Evolutionary conservation across 345 rosid genomes (phyloP), one percentile per base, ranked within the genome.

Genomic region (Erucastrum elatum): DNA sequence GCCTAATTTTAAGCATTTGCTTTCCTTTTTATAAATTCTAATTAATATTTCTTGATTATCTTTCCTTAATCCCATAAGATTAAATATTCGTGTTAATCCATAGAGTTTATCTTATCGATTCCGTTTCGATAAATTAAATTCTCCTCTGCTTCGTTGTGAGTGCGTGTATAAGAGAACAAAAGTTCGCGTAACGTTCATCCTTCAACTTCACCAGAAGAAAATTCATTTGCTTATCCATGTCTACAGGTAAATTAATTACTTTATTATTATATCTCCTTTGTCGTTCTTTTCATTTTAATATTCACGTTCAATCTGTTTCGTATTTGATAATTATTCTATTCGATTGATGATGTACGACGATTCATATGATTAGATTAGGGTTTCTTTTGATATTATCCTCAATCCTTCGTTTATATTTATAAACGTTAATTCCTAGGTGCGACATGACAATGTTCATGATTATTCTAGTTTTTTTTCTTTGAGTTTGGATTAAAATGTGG

Each of bases 101-200:
- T 55, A 60, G 58, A 8, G 68, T 59, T 27, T 62, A 39, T 62
- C 58, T 27, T 37, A 64, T 80, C 16, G 62, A 70, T 75, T 70
- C 76, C 56, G 68, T 70, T 75, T 75, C 46, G 58, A 58, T 71
- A 67, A 80, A 75, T 65, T 80, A 44, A 65, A 71, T 64, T 64
- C 76, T 75, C 76, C 65, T 80, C 73, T 75, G 83, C 80, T 41
- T 80, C 76, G 75, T 74, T 55, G 64, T 35, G 68, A 10, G 77
- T 73, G 82, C 82, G 72, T 80, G 26, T 80, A 65, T 75, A 75
- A 70, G 68, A 80, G 56, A 80, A 70, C 79, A 75, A 80, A 70
- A 75, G 7, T 75, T 64, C 66, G 72, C 55, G 80, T 80, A 80
- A 80, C 80, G 83, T 75, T 75, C 83, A 44, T 80, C 62, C 46